A percentile compares a stretch with the other conserved stretches of the same genome.
Conservation (phyloP, 768 basidiomycete genomes). For the Mycena sanguinolenta region DNA sequence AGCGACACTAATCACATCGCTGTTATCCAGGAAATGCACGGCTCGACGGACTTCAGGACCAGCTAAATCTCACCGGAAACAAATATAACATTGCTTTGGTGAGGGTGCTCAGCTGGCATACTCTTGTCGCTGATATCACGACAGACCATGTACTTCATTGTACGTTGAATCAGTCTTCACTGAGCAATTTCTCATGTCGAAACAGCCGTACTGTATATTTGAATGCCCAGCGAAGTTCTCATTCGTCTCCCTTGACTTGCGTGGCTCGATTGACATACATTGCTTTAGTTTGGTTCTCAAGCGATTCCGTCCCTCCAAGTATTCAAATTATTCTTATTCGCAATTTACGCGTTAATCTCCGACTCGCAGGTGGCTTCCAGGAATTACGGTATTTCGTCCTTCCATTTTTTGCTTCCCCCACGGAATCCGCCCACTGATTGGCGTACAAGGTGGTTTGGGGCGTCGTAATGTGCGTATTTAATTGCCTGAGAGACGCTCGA, state of each 20-base stretch:
- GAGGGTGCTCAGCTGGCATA: background rate
- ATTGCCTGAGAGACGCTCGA: background rate
- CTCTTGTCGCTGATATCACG: background rate
- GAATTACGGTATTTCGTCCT: slow-evolving; percentile 63
- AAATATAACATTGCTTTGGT: slow-evolving; percentile 79
- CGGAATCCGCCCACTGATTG: background rate
- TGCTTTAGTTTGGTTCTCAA: slow-evolving; percentile 65
- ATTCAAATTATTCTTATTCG: slow-evolving; percentile 29
- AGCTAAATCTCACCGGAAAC: slow-evolving; percentile 69
- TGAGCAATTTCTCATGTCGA: background rate
- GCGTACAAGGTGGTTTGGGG: slow-evolving; percentile 70
- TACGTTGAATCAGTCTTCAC: slow-evolving; percentile 45
- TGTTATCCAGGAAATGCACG: slow-evolving; percentile 68
- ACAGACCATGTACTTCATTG: slow-evolving; percentile 80
- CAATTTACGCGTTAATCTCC: slow-evolving; percentile 3
- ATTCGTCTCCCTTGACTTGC: background rate
- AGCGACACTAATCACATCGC: background rate
- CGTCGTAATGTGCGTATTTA: slow-evolving; percentile 62
- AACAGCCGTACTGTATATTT: slow-evolving; percentile 70
- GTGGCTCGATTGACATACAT: slow-evolving; percentile 24
- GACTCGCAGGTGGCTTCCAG: slow-evolving; percentile 68
- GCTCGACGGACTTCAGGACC: slow-evolving; percentile 68
- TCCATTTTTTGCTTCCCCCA: background rate
- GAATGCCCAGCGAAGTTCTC: slow-evolving; percentile 78
- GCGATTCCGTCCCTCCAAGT: slow-evolving; percentile 75